Base-by-base conservation (phyloP, 345 rosid species). In the Diplotaxis tenuifolia region DNA sequence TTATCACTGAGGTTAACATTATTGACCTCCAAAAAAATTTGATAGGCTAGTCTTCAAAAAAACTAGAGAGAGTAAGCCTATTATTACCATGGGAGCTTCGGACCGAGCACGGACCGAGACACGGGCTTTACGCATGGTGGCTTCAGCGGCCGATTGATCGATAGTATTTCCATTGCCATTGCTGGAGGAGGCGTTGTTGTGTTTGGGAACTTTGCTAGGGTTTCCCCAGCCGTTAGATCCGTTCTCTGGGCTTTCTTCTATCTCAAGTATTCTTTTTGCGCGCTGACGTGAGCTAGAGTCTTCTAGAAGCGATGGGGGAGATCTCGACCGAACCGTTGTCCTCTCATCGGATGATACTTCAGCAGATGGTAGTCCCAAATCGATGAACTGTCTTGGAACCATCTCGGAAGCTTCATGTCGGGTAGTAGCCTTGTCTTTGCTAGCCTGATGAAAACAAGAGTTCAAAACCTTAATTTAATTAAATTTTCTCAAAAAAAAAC, bases 111-210 rank as follows among this genome's bases (percentile, higher is more conserved):
- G 97, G 73, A 96, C 98, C 0, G 99, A 96, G 66, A 96, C 99
- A 64, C 99, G 98, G n/a, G 97, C 99, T 83, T 89, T 92, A 57
- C 97, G 90, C 98, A 96, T 96, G 56, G 97, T 88, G 21, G 97
- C 96, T 55, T 92, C 96, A 0, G 85, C 71, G 2, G 80, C 53
- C 2, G 93, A 78, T 59, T 88, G 98, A 21, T 94, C 92, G 0
- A 87, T 77, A 15, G 14, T 50, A 75, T 61, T 60, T 18, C 66
- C 42, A 70, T 82, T 0, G 25, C 40, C 57, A 32, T 55, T 15
- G 19, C 53, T 70, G 2, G 81, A 22, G 5, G 86, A 47, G 5
- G 86, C 32, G 0, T 20, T 23, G 0, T 78, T 78, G 81, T 82
- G 47, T 28, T 88, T 89, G 14, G 84, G 82, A 32, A 65, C 79